Base-by-base conservation (phyloP, 768 basidiomycete species). In the Pisolithus tinctorius region DNA sequence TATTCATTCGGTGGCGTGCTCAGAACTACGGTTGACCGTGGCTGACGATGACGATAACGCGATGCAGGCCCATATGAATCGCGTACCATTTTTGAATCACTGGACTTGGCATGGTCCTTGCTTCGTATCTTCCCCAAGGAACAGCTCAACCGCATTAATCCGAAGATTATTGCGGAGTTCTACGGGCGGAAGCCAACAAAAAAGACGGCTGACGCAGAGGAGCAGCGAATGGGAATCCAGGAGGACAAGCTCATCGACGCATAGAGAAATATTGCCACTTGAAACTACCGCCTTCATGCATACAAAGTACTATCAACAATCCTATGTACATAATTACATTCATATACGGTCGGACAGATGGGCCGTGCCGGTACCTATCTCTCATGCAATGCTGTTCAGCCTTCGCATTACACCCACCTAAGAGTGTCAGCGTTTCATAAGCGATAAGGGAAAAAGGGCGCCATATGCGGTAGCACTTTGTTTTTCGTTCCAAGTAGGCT, bases 81-180 rank as follows among this genome's bases (percentile, higher is more conserved):
- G 45, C 84, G 96, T 53, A 91, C 90, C 47, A 87, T 99, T 71
- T 96, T 96, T 66, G 95, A 99, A 62, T 94, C 93, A 47, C 81
- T 99, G 41, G 96, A 99, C 72, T 78, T 98, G 50, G 96, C 93
- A 20, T 99, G 96, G 96, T 86, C 87, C 23, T 72, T 99, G 48
- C 78, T 99, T 59, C 87, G 96, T 59, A 95, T 95, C 66, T 99
- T 98, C 89, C 96, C 96, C 54, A 93, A 94, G 71, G 95, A 97
- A 72, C 90, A 93, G 70, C 80, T 98, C 58, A 98, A 97, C 76
- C 90, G 94, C 63, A 94, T 98, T 76, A 93, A 84, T 66, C 93
- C 93, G 62, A 92, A 92, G 83, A 94, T 96, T 65, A 86, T 96
- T 62, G 81, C 80, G 55, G 93, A 96, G 71, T 96, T 87, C 69